Conservation (phyloP, 2,329 filamentous ascomycete genomes). For the Sclerotiophoma versabilis region DNA sequence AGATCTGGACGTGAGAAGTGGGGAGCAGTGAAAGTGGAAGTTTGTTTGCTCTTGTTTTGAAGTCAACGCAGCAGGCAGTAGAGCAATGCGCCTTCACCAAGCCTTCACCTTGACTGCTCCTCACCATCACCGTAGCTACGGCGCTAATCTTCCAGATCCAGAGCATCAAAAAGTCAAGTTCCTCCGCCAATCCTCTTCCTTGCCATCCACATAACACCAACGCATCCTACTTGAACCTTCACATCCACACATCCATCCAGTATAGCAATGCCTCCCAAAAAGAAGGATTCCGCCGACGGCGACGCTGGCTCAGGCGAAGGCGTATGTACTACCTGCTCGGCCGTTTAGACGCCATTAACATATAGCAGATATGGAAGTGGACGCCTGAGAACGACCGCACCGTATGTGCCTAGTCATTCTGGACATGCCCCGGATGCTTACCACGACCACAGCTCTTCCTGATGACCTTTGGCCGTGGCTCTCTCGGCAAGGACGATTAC, state of each 20-base stretch:
- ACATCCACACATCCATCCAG: not conserved
- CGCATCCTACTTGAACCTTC: not conserved
- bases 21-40: not conserved
- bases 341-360: not conserved
- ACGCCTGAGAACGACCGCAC: constrained; percentile 9
- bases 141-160: not conserved
- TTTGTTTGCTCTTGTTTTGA: not conserved
- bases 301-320: not conserved
- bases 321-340: not conserved
- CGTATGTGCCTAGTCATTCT: not conserved
- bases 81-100: not conserved
- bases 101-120: constrained; percentile 3
- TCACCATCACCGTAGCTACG: not conserved
- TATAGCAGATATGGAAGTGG: not conserved
- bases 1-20: not conserved
- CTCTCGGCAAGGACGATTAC: not conserved
- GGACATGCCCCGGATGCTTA: not conserved
- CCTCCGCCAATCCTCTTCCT: not conserved
- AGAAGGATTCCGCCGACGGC: not conserved
- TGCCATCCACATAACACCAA: not conserved
- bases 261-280: constrained; percentile 8
- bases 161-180: not conserved
- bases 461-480: not conserved
- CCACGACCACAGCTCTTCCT: not conserved
- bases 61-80: not conserved